Evolutionary conservation across 1,139 yeast species (phyloP), one percentile per base, ranked within the genome.

Genomic region (Lodderomyces elongisporus): DNA sequence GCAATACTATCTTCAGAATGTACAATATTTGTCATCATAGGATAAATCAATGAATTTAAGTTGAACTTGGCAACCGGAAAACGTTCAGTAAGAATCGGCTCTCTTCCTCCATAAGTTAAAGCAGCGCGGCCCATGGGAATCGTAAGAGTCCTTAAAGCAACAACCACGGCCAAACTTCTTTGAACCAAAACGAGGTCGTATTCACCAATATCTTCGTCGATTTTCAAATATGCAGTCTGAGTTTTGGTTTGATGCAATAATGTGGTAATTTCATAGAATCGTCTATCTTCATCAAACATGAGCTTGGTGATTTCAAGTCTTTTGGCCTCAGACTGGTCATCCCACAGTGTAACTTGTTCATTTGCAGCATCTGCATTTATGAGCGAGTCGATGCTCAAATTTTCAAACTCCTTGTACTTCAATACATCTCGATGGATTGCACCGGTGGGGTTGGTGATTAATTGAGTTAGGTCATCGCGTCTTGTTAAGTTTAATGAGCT

Each of bases 41-140:
- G 95, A 13, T 76, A 63, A 33, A 89, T 74, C 16, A 75, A 49
- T 0, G 87, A 74, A 40, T 73, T 76, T 44, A 85, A 76, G 49
- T 85, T 84, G 53, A 91, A 64, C 39, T 75, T 77, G 0, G 95
- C 91, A 16, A 84, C 77, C 0, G 85, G 84, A 47, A 87, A 84
- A 41, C 80, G 79, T 51, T 91, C 97, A 0, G 97, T 87, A 24
- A 85, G 70, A 35, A 88, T 58, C 1, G 97, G 96, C 37, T 71
- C 68, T 40, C 87, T 69, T 10, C 91, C 79, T 2, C 85, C 79
- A 43, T 74, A 78, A 46, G 72, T 78, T 33, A 78, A 66, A 6
- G 82, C 87, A 18, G 81, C 95, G 56, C 91, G 71, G 4, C 91
- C 98, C 45, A 77, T 63, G 0, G 88, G 93, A 40, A 77, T 75